Base-by-base conservation (phyloP, 2,329 filamentous ascomycete species). In the Purpureocillium takamizusanense region DNA sequence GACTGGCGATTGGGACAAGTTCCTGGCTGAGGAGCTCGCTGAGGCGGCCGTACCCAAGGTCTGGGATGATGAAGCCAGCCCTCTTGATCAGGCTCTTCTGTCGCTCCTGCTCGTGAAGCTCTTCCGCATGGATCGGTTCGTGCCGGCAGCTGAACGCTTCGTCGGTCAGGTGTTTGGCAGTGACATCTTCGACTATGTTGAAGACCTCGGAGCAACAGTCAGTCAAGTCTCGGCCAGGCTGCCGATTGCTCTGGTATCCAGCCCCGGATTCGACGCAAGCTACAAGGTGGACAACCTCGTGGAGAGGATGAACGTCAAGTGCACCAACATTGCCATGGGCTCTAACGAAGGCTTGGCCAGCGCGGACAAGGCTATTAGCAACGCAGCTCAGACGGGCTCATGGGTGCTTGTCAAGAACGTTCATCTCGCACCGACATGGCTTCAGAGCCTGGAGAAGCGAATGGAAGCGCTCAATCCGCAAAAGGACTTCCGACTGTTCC, bases 331-430 rank as follows among this genome's bases (percentile, higher is more conserved):
- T 55, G 94, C 94, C 51, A 98, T 98, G 92, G 92, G 92, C 55
- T 97, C 92, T 33, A 94, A 94, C 54, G 92, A 98, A 69, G 86
- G 88, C 57, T 71, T 94, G 14, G 81, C 89, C 41, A 92, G 81
- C 45, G 92, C 92, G 14, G 92, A 98, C 70, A 95, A 95, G 63
- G 92, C 94, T 23, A 88, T 98, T 55, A 85, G 78, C 62, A 87
- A 88, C 52, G 92, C 92, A 9, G 90, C 92, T 5, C 86, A 94
- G 41, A 84, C 82, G 13, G 92, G 92, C 48, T 87, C 81, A 18
- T 98, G 92, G 92, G 94, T 98, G 9, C 74, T 98, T 44, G 81
- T 98, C 73, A 98, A 98, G 77, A 98, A 98, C 67, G 92, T 98
- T 15, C 92, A 98, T 62, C 74, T 98, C 45, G 88, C 90, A 23